Conservation (phyloP, 805 yeast species). For the Hemisphaericaspora nanyangensis region DNA sequence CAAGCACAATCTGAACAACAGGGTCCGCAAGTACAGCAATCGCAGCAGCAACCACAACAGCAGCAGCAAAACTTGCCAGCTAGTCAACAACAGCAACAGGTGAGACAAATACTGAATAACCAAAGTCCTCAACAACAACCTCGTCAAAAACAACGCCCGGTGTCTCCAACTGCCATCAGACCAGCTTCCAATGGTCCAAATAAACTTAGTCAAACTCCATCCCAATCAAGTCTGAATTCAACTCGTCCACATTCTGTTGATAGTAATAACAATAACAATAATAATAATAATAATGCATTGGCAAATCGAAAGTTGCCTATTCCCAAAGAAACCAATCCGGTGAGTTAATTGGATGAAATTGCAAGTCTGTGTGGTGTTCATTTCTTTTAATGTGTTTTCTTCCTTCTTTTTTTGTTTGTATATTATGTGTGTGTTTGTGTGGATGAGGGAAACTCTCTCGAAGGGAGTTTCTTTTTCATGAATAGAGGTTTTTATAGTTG, state of each 20-base stretch:
- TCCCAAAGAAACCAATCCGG: conserved; percentile 22
- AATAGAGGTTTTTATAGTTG: background rate
- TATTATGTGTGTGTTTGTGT: no score
- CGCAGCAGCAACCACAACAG: conserved; percentile 6
- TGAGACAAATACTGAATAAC: background rate
- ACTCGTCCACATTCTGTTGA: background rate
- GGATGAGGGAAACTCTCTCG: background rate
- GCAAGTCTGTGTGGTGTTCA: no score
- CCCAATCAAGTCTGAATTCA: conserved; percentile 1
- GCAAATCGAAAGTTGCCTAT: conserved; percentile 33
- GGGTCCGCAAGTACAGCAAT: conserved; percentile 9
- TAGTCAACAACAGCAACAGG: conserved; percentile 2
- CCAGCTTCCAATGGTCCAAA: conserved; percentile 36
- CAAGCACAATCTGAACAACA: conserved; percentile 8
- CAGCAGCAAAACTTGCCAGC: conserved; percentile 2
- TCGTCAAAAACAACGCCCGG: background rate
- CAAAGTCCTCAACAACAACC: background rate
- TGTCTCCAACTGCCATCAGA: conserved; percentile 19
- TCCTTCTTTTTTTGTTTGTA: no score
- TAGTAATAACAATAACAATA: no score
- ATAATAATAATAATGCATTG: no score
- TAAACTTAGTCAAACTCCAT: background rate
- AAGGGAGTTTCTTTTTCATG: background rate
- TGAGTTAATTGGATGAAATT: no score
- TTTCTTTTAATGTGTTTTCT: no score